Base-by-base conservation (phyloP, 116 monocot species). In the Papilionanthe hybrid region DNA sequence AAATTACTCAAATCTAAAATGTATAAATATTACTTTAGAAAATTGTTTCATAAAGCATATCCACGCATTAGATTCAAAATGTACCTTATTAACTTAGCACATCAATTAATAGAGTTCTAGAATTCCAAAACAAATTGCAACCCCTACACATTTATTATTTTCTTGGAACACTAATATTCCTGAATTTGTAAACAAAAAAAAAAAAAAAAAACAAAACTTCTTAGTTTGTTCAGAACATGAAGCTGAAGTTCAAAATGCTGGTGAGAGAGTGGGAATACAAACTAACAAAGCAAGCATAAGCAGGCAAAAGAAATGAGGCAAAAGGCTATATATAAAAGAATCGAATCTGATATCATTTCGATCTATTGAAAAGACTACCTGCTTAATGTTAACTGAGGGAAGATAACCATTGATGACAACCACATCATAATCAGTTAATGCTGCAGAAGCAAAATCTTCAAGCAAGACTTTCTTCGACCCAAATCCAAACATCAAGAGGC, bases 401-500 rank as follows among this genome's bases (percentile, higher is more conserved):
- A 97, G 96, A 81, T 92, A 97, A 28, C 97, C 97, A 91, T 97
- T 94, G 42, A 97, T 79, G 30, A 97, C 97, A 83, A 97, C 43
- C 30, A 91, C 92, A 42, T 88, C 89, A 83, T 71, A 88, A 81
- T 88, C 83, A 81, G 88, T 86, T 77, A 94, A 81, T 66, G 88
- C 60, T 8, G 86, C 79, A 25, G 91, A 88, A 79, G 94, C 94
- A 87, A 97, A 97, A 83, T 97, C 91, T 86, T 96, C 96, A 47
- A 96, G 89, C 80, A 97, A 86, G 10, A 57, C n/a, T 78, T 92
- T 97, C 87, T 97, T 97, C 8, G 97, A 97, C 65, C 97, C 97
- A 94, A 97, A 97, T 7, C 97, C 97, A 88, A 92, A 89, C 85
- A 91, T 88, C 77, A 96, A 78, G 22, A 96, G 92, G 48, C 91